Evolutionary conservation across 2,329 filamentous ascomycete species (phyloP).

Genomic region (Rhexocercosporidium sp.): DNA sequence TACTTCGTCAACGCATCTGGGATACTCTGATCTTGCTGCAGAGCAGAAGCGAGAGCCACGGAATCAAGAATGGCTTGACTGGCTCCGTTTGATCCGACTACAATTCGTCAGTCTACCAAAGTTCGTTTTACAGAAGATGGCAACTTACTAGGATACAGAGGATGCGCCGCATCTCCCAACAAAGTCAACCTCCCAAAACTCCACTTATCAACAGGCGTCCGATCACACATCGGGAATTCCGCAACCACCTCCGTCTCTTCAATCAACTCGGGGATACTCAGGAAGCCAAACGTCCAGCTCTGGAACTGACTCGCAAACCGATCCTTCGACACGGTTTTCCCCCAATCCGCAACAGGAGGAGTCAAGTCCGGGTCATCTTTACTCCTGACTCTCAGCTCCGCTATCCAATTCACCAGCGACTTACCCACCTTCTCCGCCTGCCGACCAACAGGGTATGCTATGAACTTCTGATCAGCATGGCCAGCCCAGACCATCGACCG

Average conservation of each 20-base stretch:
- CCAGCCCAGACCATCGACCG: slow-evolving; percentile 53
- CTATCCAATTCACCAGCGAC: slow-evolving; percentile 53
- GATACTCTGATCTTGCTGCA: slow-evolving; percentile 40
- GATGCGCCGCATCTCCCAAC: slow-evolving; percentile 48
- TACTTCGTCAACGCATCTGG: slow-evolving; percentile 45
- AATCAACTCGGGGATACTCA: slow-evolving; percentile 50
- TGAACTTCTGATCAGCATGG: slow-evolving; percentile 53
- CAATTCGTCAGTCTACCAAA: neutral
- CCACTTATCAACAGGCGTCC: slow-evolving; percentile 49
- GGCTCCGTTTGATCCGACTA: slow-evolving; percentile 49
- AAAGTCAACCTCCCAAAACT: slow-evolving; percentile 45
- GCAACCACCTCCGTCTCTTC: slow-evolving; percentile 48
- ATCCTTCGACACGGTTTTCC: slow-evolving; percentile 47
- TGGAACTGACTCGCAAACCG: slow-evolving; percentile 48
- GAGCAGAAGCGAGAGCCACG: slow-evolving; percentile 45
- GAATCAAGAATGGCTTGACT: slow-evolving; percentile 52
- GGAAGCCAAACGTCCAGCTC: slow-evolving; percentile 49
- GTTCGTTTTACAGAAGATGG: neutral
- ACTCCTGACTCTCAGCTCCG: slow-evolving; percentile 49
- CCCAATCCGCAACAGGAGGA: slow-evolving; percentile 51
- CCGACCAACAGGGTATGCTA: slow-evolving; percentile 51
- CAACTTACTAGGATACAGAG: slow-evolving; percentile 47
- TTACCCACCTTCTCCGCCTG: slow-evolving; percentile 44
- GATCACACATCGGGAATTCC: slow-evolving; percentile 54
- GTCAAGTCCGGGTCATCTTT: slow-evolving; percentile 50